phyloP scores from a whole-genome alignment of 2,329 filamentous ascomycete genomes.

The Metarhizium sp. region DNA sequence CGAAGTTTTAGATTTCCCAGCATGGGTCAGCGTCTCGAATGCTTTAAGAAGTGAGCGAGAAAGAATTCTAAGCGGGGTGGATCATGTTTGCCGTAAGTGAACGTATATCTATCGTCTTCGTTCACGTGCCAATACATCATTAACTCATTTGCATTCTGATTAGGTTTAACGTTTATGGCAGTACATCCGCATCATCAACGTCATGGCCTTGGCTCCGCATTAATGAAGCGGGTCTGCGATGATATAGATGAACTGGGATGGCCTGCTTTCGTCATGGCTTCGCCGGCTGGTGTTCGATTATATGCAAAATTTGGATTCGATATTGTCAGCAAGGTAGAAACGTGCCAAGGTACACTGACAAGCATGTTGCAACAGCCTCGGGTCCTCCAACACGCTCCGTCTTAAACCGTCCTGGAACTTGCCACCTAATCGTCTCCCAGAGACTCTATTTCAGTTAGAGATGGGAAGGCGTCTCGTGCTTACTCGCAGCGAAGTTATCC shows the following conservation, averaged over 20 bases:
- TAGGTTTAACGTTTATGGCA: slow-evolving; percentile 1
- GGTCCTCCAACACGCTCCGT: too few relatives aligned
- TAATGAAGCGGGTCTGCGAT: neutral
- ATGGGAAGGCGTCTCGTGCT: too few relatives aligned
- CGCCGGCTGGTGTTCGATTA: slow-evolving; percentile 2
- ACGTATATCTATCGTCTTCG: neutral
- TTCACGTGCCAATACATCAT: neutral
- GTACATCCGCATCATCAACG: slow-evolving; percentile 1
- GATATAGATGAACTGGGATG: neutral
- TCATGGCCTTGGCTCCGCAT: slow-evolving; percentile 1
- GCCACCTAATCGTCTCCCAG: too few relatives aligned
- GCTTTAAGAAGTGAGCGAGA: neutral
- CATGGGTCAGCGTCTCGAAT: slow-evolving; percentile 1
- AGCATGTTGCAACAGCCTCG: neutral
- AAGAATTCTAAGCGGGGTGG: neutral
- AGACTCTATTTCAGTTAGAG: too few relatives aligned
- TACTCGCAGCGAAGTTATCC: too few relatives aligned
- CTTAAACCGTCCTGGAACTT: too few relatives aligned
- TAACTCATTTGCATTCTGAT: neutral
- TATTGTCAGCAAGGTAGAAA: neutral
- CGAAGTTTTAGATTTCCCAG: neutral
- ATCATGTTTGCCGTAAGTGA: neutral
- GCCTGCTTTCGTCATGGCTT: slow-evolving; percentile 3
- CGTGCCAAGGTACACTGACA: neutral
- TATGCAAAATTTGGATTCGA: slow-evolving; percentile 3